Base-by-base conservation (phyloP, 108 stramenopile species). In the Hondaea fermentalgiana region DNA sequence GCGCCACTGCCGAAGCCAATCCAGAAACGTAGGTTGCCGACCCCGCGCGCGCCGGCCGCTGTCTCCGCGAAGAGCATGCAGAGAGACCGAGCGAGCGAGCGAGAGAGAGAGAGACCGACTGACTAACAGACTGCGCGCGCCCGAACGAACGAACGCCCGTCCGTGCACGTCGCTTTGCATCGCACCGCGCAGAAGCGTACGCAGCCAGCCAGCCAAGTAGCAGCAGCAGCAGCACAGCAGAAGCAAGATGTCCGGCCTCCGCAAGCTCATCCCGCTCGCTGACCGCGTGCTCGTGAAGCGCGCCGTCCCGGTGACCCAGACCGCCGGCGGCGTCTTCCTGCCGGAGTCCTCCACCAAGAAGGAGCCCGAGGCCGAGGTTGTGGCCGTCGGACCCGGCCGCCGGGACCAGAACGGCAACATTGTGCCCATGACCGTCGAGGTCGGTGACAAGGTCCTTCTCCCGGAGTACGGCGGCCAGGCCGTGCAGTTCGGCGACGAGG, bases 381-480 rank as follows among this genome's bases (percentile, higher is more conserved):
- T 99, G 23, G 96, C 98, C 8, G 97, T 97, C n/a, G 99, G 98
- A 58, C 98, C 98, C 2, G 98, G 98, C 47, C 88, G 72, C 51
- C 72, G 21, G 5, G 58, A 72, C 71, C 91, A 76, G 25, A 44
- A 58, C 25, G 93, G 93, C 5, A 60, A 29, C 23, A 44, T 91
- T 59, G 49, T 92, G 5, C 83, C 90, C 35, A 87, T 92, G 72
- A 60, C 29, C 23, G 90, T 93, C 4, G 58, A 45, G 4, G 91
- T 91, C 6, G 98, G 98, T 51, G 98, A 98, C 91, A 93, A 72
- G 71, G 97, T 98, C 3, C 91, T 98, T 83, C 91, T 98, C 90
- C 98, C 98, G 19, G 97, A 97, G 95, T 98, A 98, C 93, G 98
- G 98, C 17, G 98, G 97, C 23, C 95, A 94, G 58, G 96, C 96